Percentiles rank a stretch among this genome's conserved stretches.
phyloP scores from a whole-genome alignment of 306 rosid genomes.

The Citrullus mucosospermus region DNA sequence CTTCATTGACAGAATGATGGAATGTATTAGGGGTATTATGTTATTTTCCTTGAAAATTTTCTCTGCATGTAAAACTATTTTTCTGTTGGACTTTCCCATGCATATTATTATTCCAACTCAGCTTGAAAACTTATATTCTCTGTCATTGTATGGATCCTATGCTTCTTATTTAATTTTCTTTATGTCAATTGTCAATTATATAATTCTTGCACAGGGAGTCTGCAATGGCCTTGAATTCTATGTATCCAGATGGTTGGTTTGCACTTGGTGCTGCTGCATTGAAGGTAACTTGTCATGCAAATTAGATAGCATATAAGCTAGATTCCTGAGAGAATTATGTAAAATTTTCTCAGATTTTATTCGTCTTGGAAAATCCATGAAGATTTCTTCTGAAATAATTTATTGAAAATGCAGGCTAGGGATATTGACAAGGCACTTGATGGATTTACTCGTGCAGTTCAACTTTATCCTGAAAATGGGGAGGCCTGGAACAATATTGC shows the following conservation, averaged over 20 bases:
- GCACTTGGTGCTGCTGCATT: constrained; percentile 96
- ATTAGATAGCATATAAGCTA: neutral
- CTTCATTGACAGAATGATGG: neutral
- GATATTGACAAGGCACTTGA: constrained; percentile 89
- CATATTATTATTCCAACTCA: neutral
- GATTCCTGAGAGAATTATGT: neutral
- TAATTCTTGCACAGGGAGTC: constrained; percentile 54
- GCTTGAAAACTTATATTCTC: neutral
- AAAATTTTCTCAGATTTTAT: neutral
- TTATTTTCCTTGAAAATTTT: neutral
- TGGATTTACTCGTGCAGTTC: constrained; percentile 92
- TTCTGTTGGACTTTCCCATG: neutral
- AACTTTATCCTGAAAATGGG: constrained; percentile 96
- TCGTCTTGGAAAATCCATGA: neutral
- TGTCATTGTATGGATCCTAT: neutral
- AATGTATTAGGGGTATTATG: neutral
- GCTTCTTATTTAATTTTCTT: neutral
- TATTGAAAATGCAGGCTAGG: constrained; percentile 49
- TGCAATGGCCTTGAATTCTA: constrained; percentile 90
- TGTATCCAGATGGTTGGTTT: constrained; percentile 95
- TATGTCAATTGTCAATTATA: neutral
- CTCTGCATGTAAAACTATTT: neutral
- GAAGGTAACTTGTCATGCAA: constrained; percentile 38
- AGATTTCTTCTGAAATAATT: constrained; percentile 1
- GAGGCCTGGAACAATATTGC: constrained; percentile 99